These are phyloP conservation scores for Phaeotremella skinneri DNA, from an alignment of 768 basidiomycete species.

Conservation along the genomic window DNA sequence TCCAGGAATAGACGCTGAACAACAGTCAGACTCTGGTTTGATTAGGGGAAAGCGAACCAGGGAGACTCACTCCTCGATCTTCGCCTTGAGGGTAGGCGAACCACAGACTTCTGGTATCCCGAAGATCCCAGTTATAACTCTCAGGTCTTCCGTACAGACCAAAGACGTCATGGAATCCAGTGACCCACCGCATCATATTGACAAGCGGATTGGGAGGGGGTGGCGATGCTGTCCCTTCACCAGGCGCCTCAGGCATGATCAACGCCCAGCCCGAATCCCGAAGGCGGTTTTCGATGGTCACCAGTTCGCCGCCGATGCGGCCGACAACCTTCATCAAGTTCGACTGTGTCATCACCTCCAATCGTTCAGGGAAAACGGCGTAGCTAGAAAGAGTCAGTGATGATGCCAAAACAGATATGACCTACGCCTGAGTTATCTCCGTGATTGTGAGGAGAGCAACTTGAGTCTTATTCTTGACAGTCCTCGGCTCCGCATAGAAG, in stretches of 20 bases:
- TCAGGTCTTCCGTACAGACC: slow-evolving; percentile 83
- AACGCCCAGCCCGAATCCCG: slow-evolving; percentile 68
- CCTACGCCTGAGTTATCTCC: slow-evolving; percentile 70
- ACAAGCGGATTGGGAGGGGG: slow-evolving; percentile 57
- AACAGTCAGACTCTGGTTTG: slow-evolving; percentile 3
- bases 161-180: slow-evolving; percentile 82
- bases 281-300: slow-evolving; percentile 66
- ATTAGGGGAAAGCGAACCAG: slow-evolving; percentile 24
- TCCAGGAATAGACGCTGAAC: slow-evolving; percentile 79
- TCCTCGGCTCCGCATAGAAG: slow-evolving; percentile 42
- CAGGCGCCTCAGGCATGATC: slow-evolving; percentile 73
- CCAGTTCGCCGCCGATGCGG: slow-evolving; percentile 70
- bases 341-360: slow-evolving; percentile 80
- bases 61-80: slow-evolving; percentile 67
- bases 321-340: slow-evolving; percentile 92
- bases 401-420: not conserved
- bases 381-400: slow-evolving; percentile 48
- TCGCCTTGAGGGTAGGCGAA: slow-evolving; percentile 90
- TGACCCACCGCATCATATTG: slow-evolving; percentile 88
- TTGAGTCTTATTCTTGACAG: slow-evolving; percentile 60
- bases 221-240: slow-evolving; percentile 20
- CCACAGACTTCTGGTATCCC: slow-evolving; percentile 77
- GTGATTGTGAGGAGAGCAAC: slow-evolving; percentile 70
- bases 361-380: slow-evolving; percentile 93
- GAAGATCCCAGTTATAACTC: slow-evolving; percentile 83